Conservation (phyloP, 176 grass and related monocot species). For the Bothriochloa decipiens region DNA sequence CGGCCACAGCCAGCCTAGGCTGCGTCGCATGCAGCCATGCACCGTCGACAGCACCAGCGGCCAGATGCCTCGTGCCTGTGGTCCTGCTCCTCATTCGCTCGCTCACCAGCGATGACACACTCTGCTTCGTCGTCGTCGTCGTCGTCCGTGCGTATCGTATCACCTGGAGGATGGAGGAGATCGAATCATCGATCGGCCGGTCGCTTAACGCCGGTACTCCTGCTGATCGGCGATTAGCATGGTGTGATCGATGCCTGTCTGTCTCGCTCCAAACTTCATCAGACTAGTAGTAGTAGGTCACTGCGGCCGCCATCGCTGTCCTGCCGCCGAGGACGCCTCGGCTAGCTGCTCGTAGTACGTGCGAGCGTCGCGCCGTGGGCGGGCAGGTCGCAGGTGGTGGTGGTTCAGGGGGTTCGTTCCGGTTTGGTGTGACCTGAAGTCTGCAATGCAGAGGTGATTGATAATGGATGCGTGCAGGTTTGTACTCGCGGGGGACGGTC, state of each 20-base stretch:
- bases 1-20: neutral
- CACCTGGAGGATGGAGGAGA: slow-evolving; percentile 34
- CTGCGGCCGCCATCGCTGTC: slow-evolving; percentile 20
- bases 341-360: no score
- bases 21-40: neutral
- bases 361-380: no score
- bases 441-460: no score
- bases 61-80: slow-evolving; percentile 14
- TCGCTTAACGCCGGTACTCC: neutral
- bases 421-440: no score
- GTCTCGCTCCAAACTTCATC: neutral
- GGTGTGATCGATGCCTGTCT: slow-evolving; percentile 16
- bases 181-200: neutral
- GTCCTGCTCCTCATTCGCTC: neutral
- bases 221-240: neutral
- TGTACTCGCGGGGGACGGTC: no score
- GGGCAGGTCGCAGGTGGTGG: no score
- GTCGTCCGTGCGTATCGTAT: neutral
- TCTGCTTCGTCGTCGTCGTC: neutral
- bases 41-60: slow-evolving; percentile 9
- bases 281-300: neutral
- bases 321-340: no score
- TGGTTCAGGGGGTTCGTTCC: no score
- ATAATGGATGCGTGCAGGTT: no score
- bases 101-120: slow-evolving; percentile 5